Conservation (phyloP, 2,329 filamentous ascomycete genomes). For the Juglanconis sp. region DNA sequence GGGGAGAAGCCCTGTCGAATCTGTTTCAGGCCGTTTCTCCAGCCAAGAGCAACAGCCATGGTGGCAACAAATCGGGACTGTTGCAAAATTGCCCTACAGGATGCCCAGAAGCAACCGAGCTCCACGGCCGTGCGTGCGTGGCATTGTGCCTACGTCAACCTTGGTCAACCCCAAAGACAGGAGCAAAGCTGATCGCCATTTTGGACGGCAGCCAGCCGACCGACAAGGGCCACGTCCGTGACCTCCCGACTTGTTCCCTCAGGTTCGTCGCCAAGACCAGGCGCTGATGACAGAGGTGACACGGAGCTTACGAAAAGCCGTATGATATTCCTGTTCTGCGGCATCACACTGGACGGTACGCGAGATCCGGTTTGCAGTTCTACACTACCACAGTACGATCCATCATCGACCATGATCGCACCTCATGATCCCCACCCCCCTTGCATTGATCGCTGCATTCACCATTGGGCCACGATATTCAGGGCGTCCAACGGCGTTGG, state of each 20-base stretch:
- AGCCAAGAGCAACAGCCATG: not conserved
- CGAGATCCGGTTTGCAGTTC: constrained; percentile 4
- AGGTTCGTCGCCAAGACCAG: not conserved
- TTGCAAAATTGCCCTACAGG: not conserved
- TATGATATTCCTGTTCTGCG: not conserved
- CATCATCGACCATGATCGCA: not conserved
- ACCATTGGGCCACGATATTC: constrained; percentile 15
- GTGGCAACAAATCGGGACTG: not conserved
- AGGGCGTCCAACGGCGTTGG: not conserved
- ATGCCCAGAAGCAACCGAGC: not conserved
- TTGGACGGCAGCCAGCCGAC: constrained; percentile 4
- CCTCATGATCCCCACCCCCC: not conserved
- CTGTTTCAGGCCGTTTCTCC: constrained; percentile 14
- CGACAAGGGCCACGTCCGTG: constrained; percentile 1
- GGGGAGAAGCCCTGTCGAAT: constrained; percentile 14
- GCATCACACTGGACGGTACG: not conserved
- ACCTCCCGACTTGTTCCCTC: not conserved
- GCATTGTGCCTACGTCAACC: not conserved
- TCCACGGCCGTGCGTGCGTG: not conserved
- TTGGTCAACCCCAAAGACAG: too few relatives aligned
- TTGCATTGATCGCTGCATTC: constrained; percentile 8
- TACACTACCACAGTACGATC: not conserved
- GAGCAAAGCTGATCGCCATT: constrained; percentile 3
- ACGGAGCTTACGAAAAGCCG: constrained; percentile 1
- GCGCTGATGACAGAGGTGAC: constrained; percentile 16